Percentiles rank a stretch among this genome's conserved stretches.
Evolutionary conservation across 805 yeast species (phyloP).

Genomic region (Pichia scutulata): DNA sequence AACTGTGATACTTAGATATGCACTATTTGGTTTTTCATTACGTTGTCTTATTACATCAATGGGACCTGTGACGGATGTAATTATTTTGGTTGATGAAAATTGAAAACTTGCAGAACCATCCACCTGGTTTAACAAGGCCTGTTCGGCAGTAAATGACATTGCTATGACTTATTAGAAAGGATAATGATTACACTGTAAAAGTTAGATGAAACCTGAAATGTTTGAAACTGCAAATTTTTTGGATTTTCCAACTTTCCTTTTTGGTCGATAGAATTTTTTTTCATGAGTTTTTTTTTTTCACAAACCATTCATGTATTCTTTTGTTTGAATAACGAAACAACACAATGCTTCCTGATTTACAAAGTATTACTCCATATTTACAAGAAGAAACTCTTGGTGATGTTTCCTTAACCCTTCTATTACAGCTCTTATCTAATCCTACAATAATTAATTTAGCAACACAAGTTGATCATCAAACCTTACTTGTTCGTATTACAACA

Average conservation of each 20-base stretch:
- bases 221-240: background rate
- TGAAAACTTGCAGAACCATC: constrained; percentile 73
- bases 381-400: constrained; percentile 20
- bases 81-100: constrained; percentile 45
- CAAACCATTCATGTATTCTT: background rate
- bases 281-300: background rate
- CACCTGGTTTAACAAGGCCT: constrained; percentile 41
- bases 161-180: no score
- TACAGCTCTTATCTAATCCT: constrained; percentile 20
- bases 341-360: constrained; percentile 10
- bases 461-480: constrained; percentile 42
- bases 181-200: background rate
- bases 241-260: background rate
- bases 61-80: constrained; percentile 86
- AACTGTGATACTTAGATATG: constrained; percentile 70
- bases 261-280: background rate
- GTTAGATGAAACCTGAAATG: background rate
- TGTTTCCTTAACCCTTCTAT: constrained; percentile 18
- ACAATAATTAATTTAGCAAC: constrained; percentile 35
- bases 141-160: constrained; percentile 7
- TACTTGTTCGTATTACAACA: constrained; percentile 38
- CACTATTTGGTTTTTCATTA: constrained; percentile 75
- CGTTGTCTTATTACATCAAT: constrained; percentile 66
- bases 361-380: constrained; percentile 21
- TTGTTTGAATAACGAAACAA: background rate